A percentile compares a stretch with the other conserved stretches of the same genome.
Evolutionary conservation across 2,329 filamentous ascomycete species (phyloP).

Genomic region (Fusarium pseudocircinatum): DNA sequence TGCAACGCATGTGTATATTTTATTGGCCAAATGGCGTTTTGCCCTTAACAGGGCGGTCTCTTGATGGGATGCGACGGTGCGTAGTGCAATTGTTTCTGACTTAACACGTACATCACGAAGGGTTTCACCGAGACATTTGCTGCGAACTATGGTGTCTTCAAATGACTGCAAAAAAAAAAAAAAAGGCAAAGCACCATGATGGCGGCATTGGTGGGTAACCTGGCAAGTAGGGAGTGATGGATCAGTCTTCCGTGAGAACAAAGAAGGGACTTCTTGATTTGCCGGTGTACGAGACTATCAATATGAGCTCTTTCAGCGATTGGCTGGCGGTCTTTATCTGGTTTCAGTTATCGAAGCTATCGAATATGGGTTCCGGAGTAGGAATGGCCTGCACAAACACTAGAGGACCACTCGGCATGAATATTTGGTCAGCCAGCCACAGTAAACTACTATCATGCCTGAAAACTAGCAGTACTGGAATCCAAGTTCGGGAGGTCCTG

Average conservation of each 20-base stretch:
- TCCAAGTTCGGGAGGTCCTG: not conserved
- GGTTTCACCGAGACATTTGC: not conserved
- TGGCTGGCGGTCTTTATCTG: not conserved
- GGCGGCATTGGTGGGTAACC: not conserved
- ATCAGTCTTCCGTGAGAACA: not conserved
- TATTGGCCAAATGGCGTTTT: not conserved
- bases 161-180: not conserved
- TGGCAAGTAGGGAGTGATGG: not conserved
- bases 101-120: constrained; percentile 2
- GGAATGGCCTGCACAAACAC: constrained; percentile 14
- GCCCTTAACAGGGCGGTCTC: constrained; percentile 22
- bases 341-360: not conserved
- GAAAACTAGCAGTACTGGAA: constrained; percentile 4
- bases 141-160: not conserved
- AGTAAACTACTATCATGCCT: constrained; percentile 15
- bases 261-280: not conserved
- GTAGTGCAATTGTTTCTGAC: constrained; percentile 18
- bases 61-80: constrained; percentile 14
- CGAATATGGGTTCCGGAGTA: constrained; percentile 21
- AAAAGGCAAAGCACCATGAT: not conserved
- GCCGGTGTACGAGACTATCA: not conserved
- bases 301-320: not conserved
- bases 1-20: constrained; percentile 11
- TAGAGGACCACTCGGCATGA: constrained; percentile 13
- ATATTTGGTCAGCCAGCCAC: constrained; percentile 28